Evolutionary conservation across 2,329 filamentous ascomycete genomes (phyloP), one percentile per base, ranked within the genome.

Genomic region (Cordyceps cicadae): DNA sequence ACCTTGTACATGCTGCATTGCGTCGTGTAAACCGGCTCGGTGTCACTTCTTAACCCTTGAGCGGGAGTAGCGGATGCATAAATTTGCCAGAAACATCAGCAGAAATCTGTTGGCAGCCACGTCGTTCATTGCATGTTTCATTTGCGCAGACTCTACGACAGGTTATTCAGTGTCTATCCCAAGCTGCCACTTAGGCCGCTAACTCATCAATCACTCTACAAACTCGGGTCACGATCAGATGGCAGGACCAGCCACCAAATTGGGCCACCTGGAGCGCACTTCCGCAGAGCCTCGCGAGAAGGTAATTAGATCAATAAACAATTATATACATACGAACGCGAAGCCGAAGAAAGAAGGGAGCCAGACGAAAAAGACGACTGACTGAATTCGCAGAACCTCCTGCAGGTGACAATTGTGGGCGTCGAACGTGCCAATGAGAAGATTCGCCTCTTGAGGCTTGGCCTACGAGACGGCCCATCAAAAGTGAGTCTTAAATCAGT

Each of bases 261-360:
- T 46, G 54, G 61, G 61, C 63, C 90, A 94, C 68, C 77, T 88
- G 62, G 83, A 91, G 65, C 82, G 90, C 58, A 95, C 91, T 12
- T 87, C 88, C 3, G 74, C 81, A 45, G 88, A 94, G 69, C 89
- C 87, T 48, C 85, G 91, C 61, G 84, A 88, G 62, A 75, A 81
- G 63, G 82, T 82, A 8, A 29, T 8, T 29, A 67, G 15, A 59
- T 19, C 14, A 9, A 6, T 2, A 49, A 5, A 37, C 50, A 14
- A 48, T 14, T 49, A 26, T 9, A n/a, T 12, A 24, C 24, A 8
- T 11, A 3, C 14, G 32, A 43, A 7, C 7, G 32, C 19, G 3
- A 21, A 37, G 11, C 17, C 8, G 50, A 29, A n/a, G 12, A 8
- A 29, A 11, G 3, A 29, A 29, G 5, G 29, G 29, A 29, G 1